Evolutionary conservation across 441 rosid species (phyloP), one percentile per base, ranked within the genome.

Genomic region (Capsella rubella): DNA sequence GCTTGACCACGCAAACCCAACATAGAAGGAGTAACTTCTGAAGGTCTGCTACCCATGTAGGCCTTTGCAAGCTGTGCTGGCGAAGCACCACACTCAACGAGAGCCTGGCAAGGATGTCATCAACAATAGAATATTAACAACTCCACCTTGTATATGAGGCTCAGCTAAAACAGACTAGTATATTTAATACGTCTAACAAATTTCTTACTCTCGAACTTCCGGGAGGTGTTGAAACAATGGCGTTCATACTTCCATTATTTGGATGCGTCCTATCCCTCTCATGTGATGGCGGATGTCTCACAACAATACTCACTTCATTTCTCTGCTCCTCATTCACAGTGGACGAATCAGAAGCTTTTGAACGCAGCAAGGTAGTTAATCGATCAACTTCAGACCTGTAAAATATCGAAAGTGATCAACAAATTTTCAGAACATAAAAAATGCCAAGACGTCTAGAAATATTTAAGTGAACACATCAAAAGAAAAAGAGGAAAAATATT

Each of bases 31-130:
- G 89, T 87, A 63, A 90, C 83, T 80, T 87, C 89, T 46, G 94
- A 84, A 64, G 90, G 88, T 84, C 94, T 85, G 77, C 87, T 84
- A 51, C 90, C 92, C 98, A 91, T 96, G 88, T 87, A 96, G 69
- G 92, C 92, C 84, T 87, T 91, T 78, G 99, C 98, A 84, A 96
- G 96, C 88, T 93, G 92, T 54, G 93, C 88, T 71, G 99, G 98
- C 63, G 97, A 87, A 60, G 89, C 90, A 78, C 80, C 82, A 70
- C 91, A 85, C 82, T 90, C 96, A 51, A 82, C 90, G 59, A 79
- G 80, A 55, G 86, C 93, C 99, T 96, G 89, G 53, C 25, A 54
- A 67, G 73, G 46, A 84, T 69, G 80, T 60, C 37, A 65, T 51
- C 70, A 73, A 78, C 71, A 85, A 67, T 47, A 34, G 65, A 50